Conservation (phyloP, 1,284 basidiomycete species). For the Fomitopsis schrenkii region DNA sequence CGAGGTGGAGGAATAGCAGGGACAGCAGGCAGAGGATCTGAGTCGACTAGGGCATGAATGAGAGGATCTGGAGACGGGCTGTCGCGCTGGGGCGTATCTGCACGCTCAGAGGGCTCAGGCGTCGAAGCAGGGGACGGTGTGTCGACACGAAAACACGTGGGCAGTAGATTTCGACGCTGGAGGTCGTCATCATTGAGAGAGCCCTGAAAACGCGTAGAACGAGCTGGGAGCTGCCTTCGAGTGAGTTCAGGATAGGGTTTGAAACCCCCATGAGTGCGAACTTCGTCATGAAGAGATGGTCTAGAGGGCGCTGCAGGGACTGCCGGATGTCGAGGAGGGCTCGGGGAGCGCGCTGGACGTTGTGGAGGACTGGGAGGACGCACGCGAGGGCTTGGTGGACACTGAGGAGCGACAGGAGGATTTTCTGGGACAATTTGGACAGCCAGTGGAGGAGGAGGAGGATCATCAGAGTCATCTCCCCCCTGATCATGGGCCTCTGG, state of each 20-base stretch:
- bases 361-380: background rate
- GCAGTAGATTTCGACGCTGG: too few species aligned
- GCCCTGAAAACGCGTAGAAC: too few species aligned
- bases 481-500: constrained; percentile 3
- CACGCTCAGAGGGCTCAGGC: too few species aligned
- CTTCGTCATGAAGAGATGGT: constrained; percentile 1
- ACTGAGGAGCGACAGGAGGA: background rate
- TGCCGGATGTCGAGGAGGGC: constrained; percentile 1
- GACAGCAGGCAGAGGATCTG: too few species aligned
- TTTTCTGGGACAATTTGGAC: background rate
- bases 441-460: constrained; percentile 10
- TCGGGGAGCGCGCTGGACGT: background rate
- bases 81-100: too few species aligned
- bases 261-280: constrained; percentile 1
- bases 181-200: too few species aligned
- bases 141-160: too few species aligned
- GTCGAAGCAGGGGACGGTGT: too few species aligned
- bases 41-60: too few species aligned
- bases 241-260: constrained; percentile 6
- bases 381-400: constrained; percentile 1
- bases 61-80: too few species aligned
- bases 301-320: constrained; percentile 4
- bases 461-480: constrained; percentile 6
- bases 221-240: too few species aligned
- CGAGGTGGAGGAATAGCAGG: too few species aligned